These are phyloP conservation scores for Exophiala spinifera DNA, from an alignment of 2,329 filamentous ascomycete species.

Conservation along the genomic window DNA sequence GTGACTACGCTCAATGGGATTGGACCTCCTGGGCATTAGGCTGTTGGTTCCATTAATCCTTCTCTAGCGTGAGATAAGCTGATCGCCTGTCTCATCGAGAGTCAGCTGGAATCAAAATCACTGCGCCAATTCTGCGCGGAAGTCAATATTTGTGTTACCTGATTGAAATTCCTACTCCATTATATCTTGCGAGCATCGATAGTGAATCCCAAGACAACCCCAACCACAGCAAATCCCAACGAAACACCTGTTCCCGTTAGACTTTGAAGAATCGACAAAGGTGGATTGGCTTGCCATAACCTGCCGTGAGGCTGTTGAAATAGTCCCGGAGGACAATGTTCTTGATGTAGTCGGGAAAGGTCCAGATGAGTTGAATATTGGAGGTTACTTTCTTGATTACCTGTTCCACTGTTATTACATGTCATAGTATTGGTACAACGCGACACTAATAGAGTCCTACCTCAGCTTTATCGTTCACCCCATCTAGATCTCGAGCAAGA, in stretches of 20 bases:
- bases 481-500: conserved; percentile 1
- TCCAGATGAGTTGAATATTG: conserved; percentile 1
- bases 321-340: conserved; percentile 2
- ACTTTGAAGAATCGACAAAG: not conserved
- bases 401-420: conserved; percentile 1
- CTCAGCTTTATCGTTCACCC: conserved; percentile 1
- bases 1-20: too few relatives aligned
- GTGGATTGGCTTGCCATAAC: not conserved
- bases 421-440: not conserved
- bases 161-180: too few relatives aligned
- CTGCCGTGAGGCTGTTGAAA: conserved; percentile 4
- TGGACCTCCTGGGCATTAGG: too few relatives aligned
- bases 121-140: too few relatives aligned
- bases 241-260: not conserved
- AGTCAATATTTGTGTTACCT: too few relatives aligned
- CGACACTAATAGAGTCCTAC: not conserved
- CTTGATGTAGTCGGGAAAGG: not conserved
- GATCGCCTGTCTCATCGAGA: too few relatives aligned
- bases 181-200: not conserved
- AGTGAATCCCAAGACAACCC: not conserved
- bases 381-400: conserved; percentile 8
- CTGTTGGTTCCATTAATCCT: too few relatives aligned
- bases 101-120: too few relatives aligned
- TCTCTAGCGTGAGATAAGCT: too few relatives aligned
- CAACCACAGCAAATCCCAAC: not conserved